Base-by-base conservation (phyloP, 2,329 filamentous ascomycete genomes). In the Sporothrix pseudoabietina region DNA sequence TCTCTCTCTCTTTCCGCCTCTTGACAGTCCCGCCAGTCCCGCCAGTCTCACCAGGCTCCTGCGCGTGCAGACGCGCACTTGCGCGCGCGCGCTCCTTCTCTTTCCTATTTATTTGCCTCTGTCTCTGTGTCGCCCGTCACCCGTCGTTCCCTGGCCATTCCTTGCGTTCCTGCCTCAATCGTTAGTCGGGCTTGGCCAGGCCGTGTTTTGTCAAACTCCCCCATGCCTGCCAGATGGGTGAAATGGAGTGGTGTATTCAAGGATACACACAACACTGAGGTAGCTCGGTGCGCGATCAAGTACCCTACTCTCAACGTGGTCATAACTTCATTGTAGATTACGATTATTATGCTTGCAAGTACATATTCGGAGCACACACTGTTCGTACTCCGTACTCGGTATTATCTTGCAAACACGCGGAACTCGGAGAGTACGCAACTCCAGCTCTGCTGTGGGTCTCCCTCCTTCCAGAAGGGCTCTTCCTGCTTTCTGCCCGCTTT, bases 151-250 rank as follows among this genome's bases (percentile, higher is more conserved):
- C 39, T 52, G 69, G 69, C 54, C 52, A 71, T 35, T 71, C 19
- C 22, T 57, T 71, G 55, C 69, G 55, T 61, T 39, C 69, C 69
- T 61, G 69, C 41, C 69, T 59, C 26, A 6, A 12, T 65, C n/a
- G 26, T n/a, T 65, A 26, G 44, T 26, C 35, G 9, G 26, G 44
- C 47, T 49, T 49, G 44, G 65, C 44, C 14, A 19, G 26, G 47
- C 26, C 16, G 14, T 52, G 65, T n/a, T 68, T 49, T 52, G 65
- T 44, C 59, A 63, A 35, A 55, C 52, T 55, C 22, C 52, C 47
- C 12, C 52, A 55, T 55, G 22, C 52, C 52, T 14, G 22, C 22
- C 52, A 22, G 4, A 55, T 30, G 10, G 8, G 26, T 9, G 9
- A 55, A 22, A 26, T 14, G 9, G 3, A 22, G n/a, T 55, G 10